A percentile compares a stretch with the other conserved stretches of the same genome.
Evolutionary conservation across 148 eudicot genomes (phyloP).

Genomic region (Simmondsia chinensis): DNA sequence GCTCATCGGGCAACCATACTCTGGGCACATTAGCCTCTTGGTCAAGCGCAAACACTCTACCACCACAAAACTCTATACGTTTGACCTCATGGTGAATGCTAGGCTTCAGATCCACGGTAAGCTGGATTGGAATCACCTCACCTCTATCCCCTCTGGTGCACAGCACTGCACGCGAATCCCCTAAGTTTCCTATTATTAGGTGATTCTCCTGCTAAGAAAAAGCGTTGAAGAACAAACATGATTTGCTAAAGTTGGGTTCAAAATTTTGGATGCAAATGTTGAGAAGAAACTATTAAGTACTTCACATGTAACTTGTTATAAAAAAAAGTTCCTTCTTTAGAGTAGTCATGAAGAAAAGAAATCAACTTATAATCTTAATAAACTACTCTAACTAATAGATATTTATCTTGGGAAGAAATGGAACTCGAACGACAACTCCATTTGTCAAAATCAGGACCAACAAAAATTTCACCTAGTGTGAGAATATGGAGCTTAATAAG

Average conservation of each 20-base stretch:
- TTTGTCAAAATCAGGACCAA: no score
- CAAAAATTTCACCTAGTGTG: no score
- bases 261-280: background rate
- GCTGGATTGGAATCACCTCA: slow-evolving; percentile 44
- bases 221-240: background rate
- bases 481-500: no score
- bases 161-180: slow-evolving; percentile 83
- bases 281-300: background rate
- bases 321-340: no score
- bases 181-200: slow-evolving; percentile 65
- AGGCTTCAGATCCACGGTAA: slow-evolving; percentile 84
- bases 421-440: no score
- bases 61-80: slow-evolving; percentile 41
- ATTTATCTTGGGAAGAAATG: no score
- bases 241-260: no score
- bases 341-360: no score
- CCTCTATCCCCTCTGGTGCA: slow-evolving; percentile 51
- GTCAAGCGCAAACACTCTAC: slow-evolving; percentile 62
- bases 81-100: slow-evolving; percentile 50
- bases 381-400: no score
- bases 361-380: no score
- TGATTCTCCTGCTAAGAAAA: slow-evolving; percentile 56
- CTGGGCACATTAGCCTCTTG: slow-evolving; percentile 59
- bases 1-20: slow-evolving; percentile 72
- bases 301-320: no score